phyloP scores from a whole-genome alignment of 2,329 filamentous ascomycete species.

The Neophaeococcomyces mojaviensis region DNA sequence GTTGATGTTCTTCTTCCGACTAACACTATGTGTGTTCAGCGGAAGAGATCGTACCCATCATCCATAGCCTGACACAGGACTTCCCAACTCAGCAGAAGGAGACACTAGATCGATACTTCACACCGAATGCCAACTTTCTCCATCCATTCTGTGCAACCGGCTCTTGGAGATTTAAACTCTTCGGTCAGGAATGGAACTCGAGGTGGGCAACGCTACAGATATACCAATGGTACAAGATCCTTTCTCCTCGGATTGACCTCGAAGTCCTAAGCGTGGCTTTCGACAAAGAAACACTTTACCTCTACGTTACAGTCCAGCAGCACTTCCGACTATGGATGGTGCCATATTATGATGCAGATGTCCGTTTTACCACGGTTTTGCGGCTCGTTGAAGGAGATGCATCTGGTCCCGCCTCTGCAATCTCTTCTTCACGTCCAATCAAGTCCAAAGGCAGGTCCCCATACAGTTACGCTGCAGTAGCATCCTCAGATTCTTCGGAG shows the following conservation, averaged over 20 bases:
- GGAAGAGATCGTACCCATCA: conserved; percentile 54
- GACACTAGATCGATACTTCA: conserved; percentile 66
- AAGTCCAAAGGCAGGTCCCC: neutral
- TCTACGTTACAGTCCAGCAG: conserved; percentile 69
- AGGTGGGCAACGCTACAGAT: conserved; percentile 60
- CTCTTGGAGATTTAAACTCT: conserved; percentile 29
- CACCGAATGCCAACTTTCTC: conserved; percentile 61
- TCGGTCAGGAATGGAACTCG: conserved; percentile 42
- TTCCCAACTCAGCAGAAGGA: conserved; percentile 57
- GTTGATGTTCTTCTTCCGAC: neutral
- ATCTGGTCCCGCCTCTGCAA: conserved; percentile 45
- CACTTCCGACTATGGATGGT: conserved; percentile 70
- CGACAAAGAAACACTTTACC: conserved; percentile 56
- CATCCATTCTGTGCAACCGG: conserved; percentile 71
- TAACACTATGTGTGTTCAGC: conserved; percentile 9
- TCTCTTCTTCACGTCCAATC: conserved; percentile 27
- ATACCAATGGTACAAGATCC: conserved; percentile 77
- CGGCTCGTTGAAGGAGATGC: conserved; percentile 43
- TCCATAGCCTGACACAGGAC: conserved; percentile 61
- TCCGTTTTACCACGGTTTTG: conserved; percentile 61
- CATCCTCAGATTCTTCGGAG: neutral
- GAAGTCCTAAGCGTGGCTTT: conserved; percentile 62
- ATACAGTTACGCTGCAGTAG: neutral
- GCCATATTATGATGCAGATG: conserved; percentile 63
- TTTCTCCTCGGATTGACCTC: conserved; percentile 66